These are phyloP conservation scores for Dryas alaskensis DNA, from an alignment of 306 rosid genomes.

Conservation along the genomic window DNA sequence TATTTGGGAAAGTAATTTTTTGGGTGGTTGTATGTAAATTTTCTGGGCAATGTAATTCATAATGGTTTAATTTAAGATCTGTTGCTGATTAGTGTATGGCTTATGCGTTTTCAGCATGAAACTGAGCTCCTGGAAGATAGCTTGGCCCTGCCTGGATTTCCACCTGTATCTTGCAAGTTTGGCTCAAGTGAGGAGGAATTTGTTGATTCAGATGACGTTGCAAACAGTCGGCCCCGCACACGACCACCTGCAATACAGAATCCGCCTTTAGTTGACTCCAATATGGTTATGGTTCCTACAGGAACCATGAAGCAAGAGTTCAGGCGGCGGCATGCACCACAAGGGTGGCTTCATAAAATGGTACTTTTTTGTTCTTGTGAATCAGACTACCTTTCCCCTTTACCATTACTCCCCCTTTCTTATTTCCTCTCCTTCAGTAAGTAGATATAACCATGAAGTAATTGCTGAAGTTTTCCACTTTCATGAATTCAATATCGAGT, in stretches of 20 bases:
- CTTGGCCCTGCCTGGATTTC: slow-evolving; percentile 50
- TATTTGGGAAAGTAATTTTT: too few relatives aligned
- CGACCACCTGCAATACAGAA: slow-evolving; percentile 46
- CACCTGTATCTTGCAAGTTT: slow-evolving; percentile 39
- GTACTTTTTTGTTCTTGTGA: slow-evolving; percentile 35
- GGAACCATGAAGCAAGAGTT: slow-evolving; percentile 68
- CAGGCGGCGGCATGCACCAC: slow-evolving; percentile 63
- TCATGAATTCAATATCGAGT: neutral
- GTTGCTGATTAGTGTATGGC: neutral
- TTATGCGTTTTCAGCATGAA: slow-evolving; percentile 41
- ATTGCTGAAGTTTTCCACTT: neutral
- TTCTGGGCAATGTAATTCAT: slow-evolving; percentile 4
- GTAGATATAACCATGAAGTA: neutral
- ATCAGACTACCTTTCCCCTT: neutral
- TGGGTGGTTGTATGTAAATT: neutral
- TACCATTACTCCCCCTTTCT: neutral
- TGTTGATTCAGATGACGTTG: slow-evolving; percentile 78
- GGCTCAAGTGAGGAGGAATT: slow-evolving; percentile 71
- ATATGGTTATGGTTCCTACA: slow-evolving; percentile 46
- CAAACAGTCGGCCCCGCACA: slow-evolving; percentile 49
- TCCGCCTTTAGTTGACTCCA: slow-evolving; percentile 50
- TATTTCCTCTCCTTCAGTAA: neutral
- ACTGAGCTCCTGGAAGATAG: slow-evolving; percentile 60
- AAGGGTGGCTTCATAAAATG: slow-evolving; percentile 94
- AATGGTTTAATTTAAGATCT: neutral